Percentiles rank a stretch among this genome's conserved stretches.
phyloP scores from a whole-genome alignment of 495 filamentous ascomycete species.

The Sabuloglossum arenarium region DNA sequence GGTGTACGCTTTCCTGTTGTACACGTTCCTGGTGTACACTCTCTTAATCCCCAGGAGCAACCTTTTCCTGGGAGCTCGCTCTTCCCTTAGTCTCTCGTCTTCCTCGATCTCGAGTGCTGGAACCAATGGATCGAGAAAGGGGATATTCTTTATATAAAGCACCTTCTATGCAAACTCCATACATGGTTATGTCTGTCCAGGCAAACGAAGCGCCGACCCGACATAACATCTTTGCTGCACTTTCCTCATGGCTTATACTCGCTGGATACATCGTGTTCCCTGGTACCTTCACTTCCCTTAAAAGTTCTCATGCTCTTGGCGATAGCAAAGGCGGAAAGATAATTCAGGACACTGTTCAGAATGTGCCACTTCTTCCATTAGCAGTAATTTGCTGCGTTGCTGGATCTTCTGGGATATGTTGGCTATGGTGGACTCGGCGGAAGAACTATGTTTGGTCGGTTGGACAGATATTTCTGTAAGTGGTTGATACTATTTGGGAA shows the following conservation, averaged over 20 bases:
- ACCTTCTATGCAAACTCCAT: constrained; percentile 12
- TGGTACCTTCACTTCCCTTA: constrained; percentile 17
- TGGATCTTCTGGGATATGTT: constrained; percentile 14
- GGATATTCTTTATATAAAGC: not conserved
- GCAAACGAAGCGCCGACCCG: constrained; percentile 7
- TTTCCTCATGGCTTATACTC: constrained; percentile 20
- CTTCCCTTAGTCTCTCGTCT: not conserved
- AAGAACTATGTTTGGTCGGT: constrained; percentile 26
- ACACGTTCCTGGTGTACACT: no score
- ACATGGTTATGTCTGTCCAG: constrained; percentile 22
- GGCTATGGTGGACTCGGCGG: constrained; percentile 13
- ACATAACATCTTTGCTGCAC: constrained; percentile 17
- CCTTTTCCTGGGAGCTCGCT: no score
- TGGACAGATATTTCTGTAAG: constrained; percentile 19
- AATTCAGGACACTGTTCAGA: not conserved
- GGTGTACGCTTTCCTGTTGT: no score
- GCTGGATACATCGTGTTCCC: constrained; percentile 23
- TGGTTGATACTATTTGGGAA: not conserved
- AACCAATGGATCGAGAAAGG: not conserved
- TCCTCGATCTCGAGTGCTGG: not conserved
- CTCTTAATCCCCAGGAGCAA: no score
- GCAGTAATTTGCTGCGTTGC: constrained; percentile 11
- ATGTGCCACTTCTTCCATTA: constrained; percentile 7
- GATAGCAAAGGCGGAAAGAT: not conserved
- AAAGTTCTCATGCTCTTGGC: not conserved